These are phyloP conservation scores for Nephelium lappaceum DNA, from an alignment of 345 rosid species.

Conservation along the genomic window DNA sequence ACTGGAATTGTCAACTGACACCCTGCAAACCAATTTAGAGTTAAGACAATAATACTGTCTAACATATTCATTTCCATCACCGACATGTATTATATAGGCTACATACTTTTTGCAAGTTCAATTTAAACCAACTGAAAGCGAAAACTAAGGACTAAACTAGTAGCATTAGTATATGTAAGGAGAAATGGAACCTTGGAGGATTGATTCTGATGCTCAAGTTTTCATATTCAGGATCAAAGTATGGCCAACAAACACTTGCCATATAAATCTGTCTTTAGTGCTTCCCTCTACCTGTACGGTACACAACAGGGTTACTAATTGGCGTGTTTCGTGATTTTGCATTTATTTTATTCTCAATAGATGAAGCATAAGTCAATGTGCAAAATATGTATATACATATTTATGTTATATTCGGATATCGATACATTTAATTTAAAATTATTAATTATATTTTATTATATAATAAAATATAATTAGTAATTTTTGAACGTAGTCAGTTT, in stretches of 20 bases:
- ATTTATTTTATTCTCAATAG: background rate
- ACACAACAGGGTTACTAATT: background rate
- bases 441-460: no score
- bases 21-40: slow-evolving; percentile 48
- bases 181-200: slow-evolving; percentile 74
- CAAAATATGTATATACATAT: no score
- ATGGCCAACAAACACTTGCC: slow-evolving; percentile 86
- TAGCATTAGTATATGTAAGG: background rate
- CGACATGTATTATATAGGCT: background rate
- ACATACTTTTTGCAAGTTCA: background rate
- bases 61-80: background rate
- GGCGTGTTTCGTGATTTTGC: background rate
- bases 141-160: background rate
- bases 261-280: slow-evolving; percentile 34
- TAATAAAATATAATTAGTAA: no score
- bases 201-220: slow-evolving; percentile 83
- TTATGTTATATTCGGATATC: no score
- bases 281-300: slow-evolving; percentile 13
- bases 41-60: background rate
- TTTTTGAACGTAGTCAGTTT: no score
- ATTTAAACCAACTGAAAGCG: no score
- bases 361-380: no score
- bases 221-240: slow-evolving; percentile 96
- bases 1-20: slow-evolving; percentile 80
- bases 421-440: no score